Evolutionary conservation across 2,329 filamentous ascomycete species (phyloP), one percentile per base, ranked within the genome.

Genomic region (Didymella sp.): DNA sequence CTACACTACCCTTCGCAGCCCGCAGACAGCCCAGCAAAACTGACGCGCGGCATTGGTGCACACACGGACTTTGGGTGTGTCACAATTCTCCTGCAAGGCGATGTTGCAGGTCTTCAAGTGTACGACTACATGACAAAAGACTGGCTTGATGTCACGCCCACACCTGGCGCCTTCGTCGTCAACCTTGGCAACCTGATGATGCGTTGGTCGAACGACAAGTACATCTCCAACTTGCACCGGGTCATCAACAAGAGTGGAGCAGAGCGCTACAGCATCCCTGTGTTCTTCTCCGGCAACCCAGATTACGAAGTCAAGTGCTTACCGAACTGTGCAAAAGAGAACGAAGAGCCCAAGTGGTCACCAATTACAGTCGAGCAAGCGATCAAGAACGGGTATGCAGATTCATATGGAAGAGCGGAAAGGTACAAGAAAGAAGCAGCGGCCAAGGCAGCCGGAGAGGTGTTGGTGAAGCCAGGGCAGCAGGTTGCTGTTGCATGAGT

Each of bases 61-160:
- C 78, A 80, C 50, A 79, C 75, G 0, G 78, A 80, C 42, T 80
- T 80, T 42, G 78, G 77, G 3, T 73, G 71, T 25, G 67, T 80
- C 3, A 79, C 78, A 13, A 61, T 79, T 2, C 64, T 79, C 1
- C 62, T 80, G 19, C 78, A 80, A 58, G 77, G 77, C 43, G 73
- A 77, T 4, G 73, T 78, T 0, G 73, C 78, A 27, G 90, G 91
- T 0, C 78, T 95, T 55, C 91, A 96, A 78, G 91, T 91, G 25
- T 91, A 92, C 75, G 94, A 95, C 75, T 59, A 69, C 47, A 81
- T 87, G 51, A 76, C 77, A 15, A 90, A 91, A 17, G 77, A 85
- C 57, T 96, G 91, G 91, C 87, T 95, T 67, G 90, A 93, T 74
- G 91, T 88, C 66, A 85, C 88, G 59, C 91, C 91, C 0, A 81